These are phyloP conservation scores for Penium margaritaceum DNA, from an alignment of 139 green algal genomes.

Conservation along the genomic window DNA sequence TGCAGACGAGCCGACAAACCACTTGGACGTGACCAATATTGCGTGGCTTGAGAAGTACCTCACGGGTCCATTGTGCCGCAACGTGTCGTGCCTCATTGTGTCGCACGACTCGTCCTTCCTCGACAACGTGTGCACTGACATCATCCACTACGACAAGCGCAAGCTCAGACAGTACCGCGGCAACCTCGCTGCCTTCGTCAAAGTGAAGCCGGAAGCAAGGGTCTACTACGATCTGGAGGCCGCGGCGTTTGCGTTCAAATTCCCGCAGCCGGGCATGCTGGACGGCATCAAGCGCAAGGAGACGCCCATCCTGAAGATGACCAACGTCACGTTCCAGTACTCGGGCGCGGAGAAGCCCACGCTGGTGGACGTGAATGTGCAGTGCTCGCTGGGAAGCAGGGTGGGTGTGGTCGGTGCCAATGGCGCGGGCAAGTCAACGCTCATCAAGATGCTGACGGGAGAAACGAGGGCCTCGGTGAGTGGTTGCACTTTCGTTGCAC, in stretches of 20 bases:
- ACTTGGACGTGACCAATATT: conserved; percentile 61
- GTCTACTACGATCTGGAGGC: conserved; percentile 62
- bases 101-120: conserved; percentile 69
- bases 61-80: conserved; percentile 19
- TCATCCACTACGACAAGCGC: conserved; percentile 65
- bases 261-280: conserved; percentile 62
- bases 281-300: conserved; percentile 65
- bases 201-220: conserved; percentile 30
- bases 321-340: conserved; percentile 56
- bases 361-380: conserved; percentile 56
- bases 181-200: conserved; percentile 51
- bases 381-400: conserved; percentile 53
- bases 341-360: conserved; percentile 48
- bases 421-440: conserved; percentile 68
- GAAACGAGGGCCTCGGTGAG: conserved; percentile 59
- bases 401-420: conserved; percentile 58
- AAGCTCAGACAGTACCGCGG: conserved; percentile 63
- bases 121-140: conserved; percentile 68
- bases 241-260: conserved; percentile 52
- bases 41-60: conserved; percentile 66
- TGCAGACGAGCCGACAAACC: conserved; percentile 55
- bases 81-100: conserved; percentile 61
- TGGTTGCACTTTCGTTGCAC: too few relatives aligned
- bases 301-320: conserved; percentile 53
- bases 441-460: conserved; percentile 78